Conservation (phyloP, 768 basidiomycete genomes). For the Serpula lacrymans region DNA sequence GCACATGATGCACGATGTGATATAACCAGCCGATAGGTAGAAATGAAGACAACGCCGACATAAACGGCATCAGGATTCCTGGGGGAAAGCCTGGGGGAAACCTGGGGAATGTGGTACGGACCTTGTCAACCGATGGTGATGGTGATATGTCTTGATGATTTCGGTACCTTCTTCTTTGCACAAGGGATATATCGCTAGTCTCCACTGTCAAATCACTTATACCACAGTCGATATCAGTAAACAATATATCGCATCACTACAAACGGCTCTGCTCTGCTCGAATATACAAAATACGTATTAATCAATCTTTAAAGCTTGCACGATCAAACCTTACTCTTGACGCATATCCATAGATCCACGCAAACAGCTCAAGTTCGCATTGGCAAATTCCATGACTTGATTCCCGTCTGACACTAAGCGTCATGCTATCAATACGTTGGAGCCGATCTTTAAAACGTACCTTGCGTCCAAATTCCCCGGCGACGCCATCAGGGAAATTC, state of each 20-base stretch:
- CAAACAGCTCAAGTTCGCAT: slow-evolving; percentile 51
- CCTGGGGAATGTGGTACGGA: too few species aligned
- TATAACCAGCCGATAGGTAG: too few species aligned
- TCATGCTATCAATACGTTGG: slow-evolving; percentile 1
- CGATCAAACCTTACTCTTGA: slow-evolving; percentile 40
- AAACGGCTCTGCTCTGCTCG: slow-evolving; percentile 46
- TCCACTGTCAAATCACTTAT: too few species aligned
- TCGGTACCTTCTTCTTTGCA: too few species aligned
- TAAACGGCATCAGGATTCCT: too few species aligned
- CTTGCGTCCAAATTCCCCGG: slow-evolving; percentile 67
- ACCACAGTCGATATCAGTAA: too few species aligned
- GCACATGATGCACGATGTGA: too few species aligned
- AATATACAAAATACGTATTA: neutral
- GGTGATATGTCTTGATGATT: too few species aligned
- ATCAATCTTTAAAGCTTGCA: neutral
- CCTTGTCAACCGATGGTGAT: too few species aligned
- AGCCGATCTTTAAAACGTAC: slow-evolving; percentile 2
- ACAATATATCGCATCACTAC: slow-evolving; percentile 57
- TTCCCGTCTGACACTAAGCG: slow-evolving; percentile 44
- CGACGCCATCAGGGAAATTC: slow-evolving; percentile 51
- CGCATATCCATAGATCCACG: slow-evolving; percentile 54
- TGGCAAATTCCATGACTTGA: slow-evolving; percentile 51
- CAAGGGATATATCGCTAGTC: too few species aligned
- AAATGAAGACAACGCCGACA: too few species aligned
- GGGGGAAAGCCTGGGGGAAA: too few species aligned